Conservation (phyloP, 2,329 filamentous ascomycete genomes). For the Claviceps pusilla region DNA sequence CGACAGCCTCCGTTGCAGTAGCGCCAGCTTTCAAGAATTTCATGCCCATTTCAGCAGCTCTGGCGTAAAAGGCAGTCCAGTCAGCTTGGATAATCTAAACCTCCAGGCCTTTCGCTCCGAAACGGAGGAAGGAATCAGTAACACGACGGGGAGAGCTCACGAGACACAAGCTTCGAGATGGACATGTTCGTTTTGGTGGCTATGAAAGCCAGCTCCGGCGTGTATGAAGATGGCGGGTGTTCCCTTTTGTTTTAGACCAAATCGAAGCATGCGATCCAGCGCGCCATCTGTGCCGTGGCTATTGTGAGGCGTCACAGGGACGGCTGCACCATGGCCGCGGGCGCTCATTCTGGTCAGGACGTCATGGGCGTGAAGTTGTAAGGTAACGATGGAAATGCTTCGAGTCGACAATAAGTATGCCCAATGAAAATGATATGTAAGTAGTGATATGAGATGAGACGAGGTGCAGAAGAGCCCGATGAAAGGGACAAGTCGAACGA, state of each 20-base stretch:
- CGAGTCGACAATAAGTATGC: constrained; percentile 2
- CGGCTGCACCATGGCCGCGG: constrained; percentile 7
- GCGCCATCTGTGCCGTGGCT: constrained; percentile 28
- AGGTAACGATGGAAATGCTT: background rate
- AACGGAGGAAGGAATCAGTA: background rate
- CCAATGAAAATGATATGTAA: constrained; percentile 4
- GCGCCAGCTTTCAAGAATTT: constrained; percentile 62
- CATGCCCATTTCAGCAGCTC: constrained; percentile 76
- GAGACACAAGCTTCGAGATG: constrained; percentile 79
- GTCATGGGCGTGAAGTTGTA: constrained; percentile 9
- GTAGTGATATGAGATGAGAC: background rate
- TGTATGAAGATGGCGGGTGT: constrained; percentile 80
- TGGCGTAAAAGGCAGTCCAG: constrained; percentile 21
- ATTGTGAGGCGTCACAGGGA: constrained; percentile 33
- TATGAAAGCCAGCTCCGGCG: constrained; percentile 90
- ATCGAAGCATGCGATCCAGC: constrained; percentile 24
- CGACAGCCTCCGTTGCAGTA: constrained; percentile 73
- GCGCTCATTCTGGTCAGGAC: constrained; percentile 16
- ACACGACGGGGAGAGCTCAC: constrained; percentile 36
- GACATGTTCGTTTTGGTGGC: constrained; percentile 64
- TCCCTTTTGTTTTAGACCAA: constrained; percentile 19
- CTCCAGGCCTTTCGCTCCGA: background rate
- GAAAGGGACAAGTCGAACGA: constrained; percentile 1
- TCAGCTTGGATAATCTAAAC: background rate
- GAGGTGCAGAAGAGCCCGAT: constrained; percentile 2